A percentile compares a stretch with the other conserved stretches of the same genome.
Conservation (phyloP, 352 stramenopile genomes). For the Pythium vanterpoolii region DNA sequence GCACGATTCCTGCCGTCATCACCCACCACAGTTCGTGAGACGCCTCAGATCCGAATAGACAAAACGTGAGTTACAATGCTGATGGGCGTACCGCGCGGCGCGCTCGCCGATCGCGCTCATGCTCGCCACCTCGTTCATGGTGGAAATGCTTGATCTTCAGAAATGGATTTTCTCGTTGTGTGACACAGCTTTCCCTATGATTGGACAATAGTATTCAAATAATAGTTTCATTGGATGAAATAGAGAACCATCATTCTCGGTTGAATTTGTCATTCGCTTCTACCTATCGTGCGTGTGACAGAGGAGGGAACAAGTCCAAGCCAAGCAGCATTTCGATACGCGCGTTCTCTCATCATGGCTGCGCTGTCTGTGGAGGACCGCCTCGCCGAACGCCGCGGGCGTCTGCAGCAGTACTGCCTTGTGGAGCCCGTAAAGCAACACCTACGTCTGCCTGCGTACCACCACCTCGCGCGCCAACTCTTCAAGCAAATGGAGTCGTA, state of each 20-base stretch:
- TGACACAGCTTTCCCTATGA: neutral
- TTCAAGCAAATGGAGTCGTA: slow-evolving; percentile 76
- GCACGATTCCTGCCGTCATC: slow-evolving; percentile 44
- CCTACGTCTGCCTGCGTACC: slow-evolving; percentile 61
- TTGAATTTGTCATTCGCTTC: neutral
- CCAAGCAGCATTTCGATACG: neutral
- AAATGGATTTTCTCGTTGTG: neutral
- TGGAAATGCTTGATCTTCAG: neutral
- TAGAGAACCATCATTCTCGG: slow-evolving; percentile 15
- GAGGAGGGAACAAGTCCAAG: neutral
- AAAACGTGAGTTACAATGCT: neutral
- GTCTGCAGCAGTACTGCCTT: slow-evolving; percentile 52
- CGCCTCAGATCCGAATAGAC: neutral
- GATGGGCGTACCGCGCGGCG: slow-evolving; percentile 16
- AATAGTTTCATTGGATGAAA: slow-evolving; percentile 11
- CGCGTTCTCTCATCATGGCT: slow-evolving; percentile 8
- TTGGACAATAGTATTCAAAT: slow-evolving; percentile 3
- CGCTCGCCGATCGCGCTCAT: slow-evolving; percentile 23
- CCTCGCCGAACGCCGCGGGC: slow-evolving; percentile 49
- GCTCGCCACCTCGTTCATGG: slow-evolving; percentile 20
- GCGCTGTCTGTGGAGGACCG: slow-evolving; percentile 41
- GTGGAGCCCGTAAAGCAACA: slow-evolving; percentile 69
- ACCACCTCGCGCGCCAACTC: slow-evolving; percentile 67
- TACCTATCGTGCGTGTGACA: neutral
- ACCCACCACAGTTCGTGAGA: neutral